Conservation (phyloP, 768 basidiomycete species). For the Mrakia blollopis region DNA sequence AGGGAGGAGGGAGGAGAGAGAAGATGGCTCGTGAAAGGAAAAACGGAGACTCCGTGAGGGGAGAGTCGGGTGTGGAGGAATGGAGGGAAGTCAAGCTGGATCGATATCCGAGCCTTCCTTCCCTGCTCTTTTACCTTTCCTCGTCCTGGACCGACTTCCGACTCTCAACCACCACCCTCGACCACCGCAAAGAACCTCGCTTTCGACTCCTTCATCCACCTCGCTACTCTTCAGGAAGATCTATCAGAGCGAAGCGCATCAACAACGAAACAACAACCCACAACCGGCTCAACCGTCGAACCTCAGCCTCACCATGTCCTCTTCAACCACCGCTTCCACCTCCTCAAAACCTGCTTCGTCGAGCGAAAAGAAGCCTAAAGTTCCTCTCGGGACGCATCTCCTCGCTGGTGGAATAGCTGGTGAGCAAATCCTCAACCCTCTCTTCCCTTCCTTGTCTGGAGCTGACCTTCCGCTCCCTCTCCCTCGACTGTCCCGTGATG, state of each 20-base stretch:
- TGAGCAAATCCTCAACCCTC: too few relatives aligned
- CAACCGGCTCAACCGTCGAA: too few relatives aligned
- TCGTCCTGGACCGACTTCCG: too few relatives aligned
- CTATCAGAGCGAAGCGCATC: not conserved
- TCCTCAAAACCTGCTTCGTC: not conserved
- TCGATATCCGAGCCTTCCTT: too few relatives aligned
- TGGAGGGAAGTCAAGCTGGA: too few relatives aligned
- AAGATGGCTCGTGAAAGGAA: too few relatives aligned
- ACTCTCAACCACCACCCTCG: too few relatives aligned
- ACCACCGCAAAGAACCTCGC: not conserved
- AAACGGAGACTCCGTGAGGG: too few relatives aligned
- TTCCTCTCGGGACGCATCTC: slow-evolving; percentile 59
- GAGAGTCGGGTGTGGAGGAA: too few relatives aligned
- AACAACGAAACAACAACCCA: not conserved
- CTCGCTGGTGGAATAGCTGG: slow-evolving; percentile 85
- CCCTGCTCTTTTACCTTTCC: too few relatives aligned
- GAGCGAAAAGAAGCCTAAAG: slow-evolving; percentile 35
- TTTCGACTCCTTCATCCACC: not conserved
- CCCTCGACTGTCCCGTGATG: not conserved
- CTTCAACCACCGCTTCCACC: not conserved
- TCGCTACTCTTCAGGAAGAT: not conserved
- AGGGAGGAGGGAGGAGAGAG: too few relatives aligned
- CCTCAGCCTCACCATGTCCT: too few relatives aligned
- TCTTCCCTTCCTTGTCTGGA: not conserved
- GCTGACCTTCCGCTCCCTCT: not conserved